phyloP scores from a whole-genome alignment of 1,284 basidiomycete genomes.

The Caloboletus inedulis region DNA sequence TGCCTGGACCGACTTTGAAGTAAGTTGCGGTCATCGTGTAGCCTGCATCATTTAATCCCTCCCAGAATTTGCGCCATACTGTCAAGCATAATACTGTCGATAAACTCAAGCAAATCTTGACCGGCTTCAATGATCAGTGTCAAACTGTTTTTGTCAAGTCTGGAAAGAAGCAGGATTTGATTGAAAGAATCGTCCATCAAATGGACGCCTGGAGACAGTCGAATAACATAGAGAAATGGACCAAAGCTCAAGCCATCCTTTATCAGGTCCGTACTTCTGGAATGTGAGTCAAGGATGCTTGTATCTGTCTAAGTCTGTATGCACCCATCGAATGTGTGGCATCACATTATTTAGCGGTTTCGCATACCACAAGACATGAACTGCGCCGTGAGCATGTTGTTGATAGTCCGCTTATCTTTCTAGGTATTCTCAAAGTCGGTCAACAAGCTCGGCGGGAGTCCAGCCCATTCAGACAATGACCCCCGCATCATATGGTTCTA shows the following conservation, averaged over 20 bases:
- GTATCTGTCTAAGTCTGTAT: conserved; percentile 8
- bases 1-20: conserved; percentile 38
- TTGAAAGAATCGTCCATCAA: conserved; percentile 59
- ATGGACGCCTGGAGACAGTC: conserved; percentile 58
- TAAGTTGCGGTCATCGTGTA: conserved; percentile 12
- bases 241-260: conserved; percentile 59
- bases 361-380: conserved; percentile 6
- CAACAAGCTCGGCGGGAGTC: conserved; percentile 21
- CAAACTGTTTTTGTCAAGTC: conserved; percentile 62
- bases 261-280: conserved; percentile 58
- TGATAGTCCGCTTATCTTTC: conserved; percentile 15
- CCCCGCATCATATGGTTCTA: conserved; percentile 21
- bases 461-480: conserved; percentile 27
- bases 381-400: conserved; percentile 4
- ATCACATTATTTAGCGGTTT: conserved; percentile 5
- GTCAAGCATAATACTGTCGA: conserved; percentile 67
- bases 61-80: conserved; percentile 45
- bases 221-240: conserved; percentile 59
- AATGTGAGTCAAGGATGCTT: conserved; percentile 47
- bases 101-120: conserved; percentile 72
- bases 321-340: conserved; percentile 12
- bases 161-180: conserved; percentile 83
- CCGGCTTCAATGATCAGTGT: conserved; percentile 72
- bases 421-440: conserved; percentile 30
- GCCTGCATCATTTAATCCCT: conserved; percentile 20